Evolutionary conservation across 495 filamentous ascomycete species (phyloP).

Genomic region (Xylaria grammica): DNA sequence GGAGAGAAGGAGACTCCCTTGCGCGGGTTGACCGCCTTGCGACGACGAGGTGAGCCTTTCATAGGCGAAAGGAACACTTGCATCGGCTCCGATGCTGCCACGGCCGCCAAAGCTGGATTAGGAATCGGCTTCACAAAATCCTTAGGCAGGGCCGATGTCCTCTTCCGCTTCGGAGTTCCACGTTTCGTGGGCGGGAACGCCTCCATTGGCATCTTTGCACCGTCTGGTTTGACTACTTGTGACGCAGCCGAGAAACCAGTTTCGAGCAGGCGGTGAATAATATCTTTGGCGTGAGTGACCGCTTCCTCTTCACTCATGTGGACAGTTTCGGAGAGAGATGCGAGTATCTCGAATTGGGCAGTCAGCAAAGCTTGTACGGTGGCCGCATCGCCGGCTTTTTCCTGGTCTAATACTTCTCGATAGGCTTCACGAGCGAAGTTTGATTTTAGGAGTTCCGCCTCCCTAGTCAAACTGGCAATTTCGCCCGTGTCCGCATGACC

Average conservation of each 20-base stretch:
- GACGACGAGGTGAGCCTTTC: conserved; percentile 82
- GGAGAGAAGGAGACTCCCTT: conserved; percentile 86
- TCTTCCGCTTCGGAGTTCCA: conserved; percentile 78
- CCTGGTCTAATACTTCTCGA: conserved; percentile 77
- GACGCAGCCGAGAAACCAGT: conserved; percentile 72
- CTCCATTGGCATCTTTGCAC: conserved; percentile 65
- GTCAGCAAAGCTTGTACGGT: conserved; percentile 81
- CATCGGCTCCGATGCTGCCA: conserved; percentile 44
- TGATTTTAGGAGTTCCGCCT: conserved; percentile 82
- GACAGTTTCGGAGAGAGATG: conserved; percentile 78
- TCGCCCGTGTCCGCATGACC: conserved; percentile 72
- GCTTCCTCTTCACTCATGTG: conserved; percentile 82
- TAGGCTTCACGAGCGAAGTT: conserved; percentile 84
- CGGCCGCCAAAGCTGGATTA: conserved; percentile 41
- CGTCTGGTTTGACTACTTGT: conserved; percentile 90
- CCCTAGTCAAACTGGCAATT: conserved; percentile 71
- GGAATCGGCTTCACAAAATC: conserved; percentile 39
- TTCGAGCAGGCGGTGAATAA: conserved; percentile 79
- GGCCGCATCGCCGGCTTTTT: conserved; percentile 77
- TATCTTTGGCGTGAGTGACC: conserved; percentile 75
- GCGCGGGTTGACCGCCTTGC: conserved; percentile 64
- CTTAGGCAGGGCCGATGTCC: conserved; percentile 49
- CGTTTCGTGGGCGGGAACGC: conserved; percentile 68
- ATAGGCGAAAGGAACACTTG: conserved; percentile 53
- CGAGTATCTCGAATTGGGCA: conserved; percentile 89